Conservation (phyloP, 192 early-diverging fungal species). For the Entomortierella parvispora region DNA sequence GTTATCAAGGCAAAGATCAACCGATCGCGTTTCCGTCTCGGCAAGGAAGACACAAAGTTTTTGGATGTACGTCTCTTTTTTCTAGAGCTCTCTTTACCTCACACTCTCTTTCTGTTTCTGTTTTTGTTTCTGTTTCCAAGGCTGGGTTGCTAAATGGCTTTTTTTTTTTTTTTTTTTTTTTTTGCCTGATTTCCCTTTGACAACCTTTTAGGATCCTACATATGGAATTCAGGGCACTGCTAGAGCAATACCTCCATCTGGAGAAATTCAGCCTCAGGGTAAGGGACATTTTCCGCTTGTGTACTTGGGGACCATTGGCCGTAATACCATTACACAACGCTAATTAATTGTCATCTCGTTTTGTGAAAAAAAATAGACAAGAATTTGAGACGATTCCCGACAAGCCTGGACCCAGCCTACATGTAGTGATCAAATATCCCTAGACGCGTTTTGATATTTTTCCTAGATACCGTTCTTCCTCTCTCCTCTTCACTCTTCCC, state of each 20-base stretch:
- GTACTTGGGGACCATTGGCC: background rate
- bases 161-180: constrained; percentile 1
- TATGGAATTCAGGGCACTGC: constrained; percentile 47
- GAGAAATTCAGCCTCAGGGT: constrained; percentile 30
- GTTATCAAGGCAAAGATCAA: constrained; percentile 84
- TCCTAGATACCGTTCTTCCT: too few relatives aligned
- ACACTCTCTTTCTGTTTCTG: background rate
- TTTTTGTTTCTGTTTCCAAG: too few relatives aligned
- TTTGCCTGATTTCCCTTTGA: background rate
- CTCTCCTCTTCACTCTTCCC: too few relatives aligned
- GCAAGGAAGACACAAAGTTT: constrained; percentile 73
- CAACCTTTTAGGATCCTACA: constrained; percentile 41
- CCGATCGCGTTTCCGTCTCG: constrained; percentile 74
- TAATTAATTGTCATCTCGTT: background rate
- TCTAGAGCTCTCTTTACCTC: background rate
- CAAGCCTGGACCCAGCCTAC: constrained; percentile 18
- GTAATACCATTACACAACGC: background rate
- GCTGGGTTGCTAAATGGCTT: background rate
- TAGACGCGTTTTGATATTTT: too few relatives aligned
- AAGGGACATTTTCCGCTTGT: background rate
- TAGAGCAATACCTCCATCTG: constrained; percentile 35
- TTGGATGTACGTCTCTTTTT: constrained; percentile 54
- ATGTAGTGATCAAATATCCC: constrained; percentile 5
- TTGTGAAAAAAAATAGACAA: constrained; percentile 10
- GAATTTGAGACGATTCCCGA: constrained; percentile 18